Evolutionary conservation across 768 basidiomycete species (phyloP), one percentile per base, ranked within the genome.

Genomic region (Lentinus brumalis): DNA sequence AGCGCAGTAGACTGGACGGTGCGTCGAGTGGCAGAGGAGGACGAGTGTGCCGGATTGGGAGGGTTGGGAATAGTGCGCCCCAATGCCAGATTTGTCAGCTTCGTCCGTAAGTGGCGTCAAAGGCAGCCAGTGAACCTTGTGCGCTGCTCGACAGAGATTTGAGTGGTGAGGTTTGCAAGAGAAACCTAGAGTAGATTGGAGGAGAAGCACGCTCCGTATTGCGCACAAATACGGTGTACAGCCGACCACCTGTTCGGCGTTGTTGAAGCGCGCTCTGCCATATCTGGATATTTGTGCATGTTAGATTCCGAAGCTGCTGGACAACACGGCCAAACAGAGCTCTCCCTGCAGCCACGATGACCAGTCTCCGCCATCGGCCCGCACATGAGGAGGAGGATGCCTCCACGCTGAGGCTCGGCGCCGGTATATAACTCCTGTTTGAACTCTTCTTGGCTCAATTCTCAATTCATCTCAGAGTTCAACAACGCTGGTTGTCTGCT

Each of bases 401-500:
- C 0, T 84, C 92, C 14, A 85, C 87, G 16, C 75, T 94, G 67
- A 94, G 94, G 71, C 86, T 94, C 30, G 92, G 92, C 16, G 75
- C 85, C 66, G 91, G 90, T 87, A 60, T 62, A 31, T 46, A 21
- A 12, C 35, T 16, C 15, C 15, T 32, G 7, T 14, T 15, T 5
- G 46, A 18, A 32, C 49, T 40, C 32, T 31, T 12, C 47, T 53
- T 30, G 9, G 39, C 52, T 46, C 35, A 45, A 30, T 51, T 11
- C 57, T 38, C 51, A 53, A 10, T 31, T 55, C 16, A 40, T 42
- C 31, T 15, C 63, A 93, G 94, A 93, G 71, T 96, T 96, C 77
- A 92, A 92, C 77, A 92, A 94, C 64, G 91, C 91, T 5, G 93
- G 91, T 80, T 94, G 91, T 74, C 74, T 96, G 70, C 82, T 94